phyloP scores from a whole-genome alignment of 495 filamentous ascomycete species.

The Xylaria intraflava region DNA sequence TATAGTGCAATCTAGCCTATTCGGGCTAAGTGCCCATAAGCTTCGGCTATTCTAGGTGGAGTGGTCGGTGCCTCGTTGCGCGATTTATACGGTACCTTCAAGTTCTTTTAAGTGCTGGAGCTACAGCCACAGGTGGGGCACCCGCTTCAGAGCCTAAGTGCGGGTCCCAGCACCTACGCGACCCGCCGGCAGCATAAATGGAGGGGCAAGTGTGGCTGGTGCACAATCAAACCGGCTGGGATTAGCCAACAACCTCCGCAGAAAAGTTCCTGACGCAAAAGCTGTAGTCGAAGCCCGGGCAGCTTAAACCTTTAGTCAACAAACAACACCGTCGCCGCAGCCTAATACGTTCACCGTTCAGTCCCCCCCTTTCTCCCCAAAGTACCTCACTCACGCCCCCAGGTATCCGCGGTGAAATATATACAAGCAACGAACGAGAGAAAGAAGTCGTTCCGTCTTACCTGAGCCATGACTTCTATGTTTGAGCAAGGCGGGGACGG shows the following conservation, averaged over 20 bases:
- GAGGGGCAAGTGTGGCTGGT: conserved; percentile 17
- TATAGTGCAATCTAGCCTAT: too few relatives aligned
- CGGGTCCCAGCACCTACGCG: too few relatives aligned
- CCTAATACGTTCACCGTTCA: conserved; percentile 2
- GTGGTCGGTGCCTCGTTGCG: too few relatives aligned
- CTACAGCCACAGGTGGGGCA: conserved; percentile 5
- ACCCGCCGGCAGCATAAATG: neutral
- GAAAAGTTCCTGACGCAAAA: conserved; percentile 21
- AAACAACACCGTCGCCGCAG: conserved; percentile 17
- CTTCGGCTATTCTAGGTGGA: too few relatives aligned
- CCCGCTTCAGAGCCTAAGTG: too few relatives aligned
- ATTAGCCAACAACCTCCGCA: conserved; percentile 23
- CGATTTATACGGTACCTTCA: too few relatives aligned
- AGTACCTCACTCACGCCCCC: neutral
- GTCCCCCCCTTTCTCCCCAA: neutral
- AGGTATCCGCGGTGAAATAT: neutral
- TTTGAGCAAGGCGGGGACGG: conserved; percentile 87
- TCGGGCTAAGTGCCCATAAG: too few relatives aligned
- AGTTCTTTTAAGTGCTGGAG: too few relatives aligned
- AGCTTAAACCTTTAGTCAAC: conserved; percentile 15
- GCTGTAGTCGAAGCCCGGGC: conserved; percentile 4
- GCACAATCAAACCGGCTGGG: conserved; percentile 15
- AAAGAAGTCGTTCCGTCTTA: neutral
- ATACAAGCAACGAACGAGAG: neutral
- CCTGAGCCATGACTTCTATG: conserved; percentile 67